These are phyloP conservation scores for Paramecium tetraurelia DNA, from an alignment of 73 alveolate genomes.

Conservation along the genomic window DNA sequence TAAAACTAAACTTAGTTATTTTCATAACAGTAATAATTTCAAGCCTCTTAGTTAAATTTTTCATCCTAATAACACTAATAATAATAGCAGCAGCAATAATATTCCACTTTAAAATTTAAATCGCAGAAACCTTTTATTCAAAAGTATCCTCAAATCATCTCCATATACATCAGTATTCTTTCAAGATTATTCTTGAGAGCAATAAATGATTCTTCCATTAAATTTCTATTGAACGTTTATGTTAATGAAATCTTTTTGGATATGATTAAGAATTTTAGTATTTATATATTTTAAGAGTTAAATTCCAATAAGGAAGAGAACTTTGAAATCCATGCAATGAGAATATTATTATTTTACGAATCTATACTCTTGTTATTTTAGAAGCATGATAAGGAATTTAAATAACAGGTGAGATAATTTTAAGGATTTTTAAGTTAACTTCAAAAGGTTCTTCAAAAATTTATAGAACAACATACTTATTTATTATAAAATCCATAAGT, in stretches of 20 bases:
- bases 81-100: background rate
- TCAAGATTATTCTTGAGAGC: conserved; percentile 25
- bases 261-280: background rate
- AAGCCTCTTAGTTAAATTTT: background rate
- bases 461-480: background rate
- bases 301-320: background rate
- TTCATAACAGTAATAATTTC: background rate
- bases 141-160: conserved; percentile 3
- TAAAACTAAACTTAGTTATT: background rate
- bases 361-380: background rate
- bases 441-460: background rate
- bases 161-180: background rate
- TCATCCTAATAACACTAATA: background rate
- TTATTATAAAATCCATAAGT: background rate
- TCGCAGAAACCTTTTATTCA: background rate
- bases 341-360: background rate
- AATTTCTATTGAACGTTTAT: background rate
- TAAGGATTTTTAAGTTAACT: background rate
- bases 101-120: background rate
- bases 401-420: conserved; percentile 41
- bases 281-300: background rate
- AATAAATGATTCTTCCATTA: background rate
- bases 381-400: conserved; percentile 45
- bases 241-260: conserved; percentile 31
- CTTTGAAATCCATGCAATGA: conserved; percentile 18